Evolutionary conservation across 2,329 filamentous ascomycete species (phyloP).

Genomic region (Fusarium kyushuense): DNA sequence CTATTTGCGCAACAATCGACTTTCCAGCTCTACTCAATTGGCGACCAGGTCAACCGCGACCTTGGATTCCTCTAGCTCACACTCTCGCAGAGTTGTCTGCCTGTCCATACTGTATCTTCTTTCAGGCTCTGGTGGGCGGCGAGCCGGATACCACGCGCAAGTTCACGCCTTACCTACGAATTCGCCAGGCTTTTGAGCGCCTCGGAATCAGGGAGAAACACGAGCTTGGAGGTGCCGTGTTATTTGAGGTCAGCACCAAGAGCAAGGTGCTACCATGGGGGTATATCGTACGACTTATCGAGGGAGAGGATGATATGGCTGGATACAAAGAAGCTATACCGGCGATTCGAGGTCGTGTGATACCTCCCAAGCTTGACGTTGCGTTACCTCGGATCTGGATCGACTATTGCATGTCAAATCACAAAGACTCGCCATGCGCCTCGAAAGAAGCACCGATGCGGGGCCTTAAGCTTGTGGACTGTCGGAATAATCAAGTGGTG

Average conservation of each 20-base stretch:
- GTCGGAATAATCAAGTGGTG: slow-evolving; percentile 47
- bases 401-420: slow-evolving; percentile 51
- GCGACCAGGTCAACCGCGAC: slow-evolving; percentile 52
- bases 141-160: slow-evolving; percentile 49
- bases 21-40: slow-evolving; percentile 54
- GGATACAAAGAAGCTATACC: slow-evolving; percentile 40
- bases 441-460: slow-evolving; percentile 34
- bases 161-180: slow-evolving; percentile 55
- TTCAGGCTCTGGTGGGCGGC: slow-evolving; percentile 52
- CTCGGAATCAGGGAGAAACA: slow-evolving; percentile 55
- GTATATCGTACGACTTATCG: slow-evolving; percentile 51
- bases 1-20: slow-evolving; percentile 52
- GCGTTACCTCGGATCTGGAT: slow-evolving; percentile 52
- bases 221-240: slow-evolving; percentile 51
- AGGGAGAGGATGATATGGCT: slow-evolving; percentile 43
- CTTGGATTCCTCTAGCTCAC: slow-evolving; percentile 55
- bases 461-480: slow-evolving; percentile 53
- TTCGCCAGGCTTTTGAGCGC: slow-evolving; percentile 55
- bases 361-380: slow-evolving; percentile 49
- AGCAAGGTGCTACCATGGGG: slow-evolving; percentile 55
- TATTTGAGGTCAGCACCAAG: slow-evolving; percentile 54
- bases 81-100: slow-evolving; percentile 46
- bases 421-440: slow-evolving; percentile 44
- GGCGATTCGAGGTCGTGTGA: slow-evolving; percentile 50
- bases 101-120: slow-evolving; percentile 57